A percentile compares a stretch with the other conserved stretches of the same genome.
These are phyloP conservation scores for Neurospora sp. DNA, from an alignment of 495 filamentous ascomycete species.

Conservation along the genomic window DNA sequence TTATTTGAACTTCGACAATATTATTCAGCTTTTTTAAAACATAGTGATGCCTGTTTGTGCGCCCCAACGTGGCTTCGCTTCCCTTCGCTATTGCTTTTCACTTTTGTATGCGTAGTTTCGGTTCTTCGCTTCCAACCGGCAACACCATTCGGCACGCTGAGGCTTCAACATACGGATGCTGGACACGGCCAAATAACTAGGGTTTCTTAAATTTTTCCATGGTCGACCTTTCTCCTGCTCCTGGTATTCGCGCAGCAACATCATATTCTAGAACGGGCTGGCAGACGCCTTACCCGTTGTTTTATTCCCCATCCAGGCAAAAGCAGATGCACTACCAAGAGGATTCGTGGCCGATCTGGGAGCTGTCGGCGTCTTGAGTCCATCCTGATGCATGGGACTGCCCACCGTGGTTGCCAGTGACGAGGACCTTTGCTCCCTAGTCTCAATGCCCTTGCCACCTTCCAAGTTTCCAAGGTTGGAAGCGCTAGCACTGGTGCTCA, in stretches of 20 bases:
- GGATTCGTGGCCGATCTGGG: conserved; percentile 56
- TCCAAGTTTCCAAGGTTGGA: background rate
- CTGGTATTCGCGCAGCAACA: background rate
- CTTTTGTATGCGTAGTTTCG: background rate
- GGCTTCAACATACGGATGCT: background rate
- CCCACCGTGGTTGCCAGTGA: conserved; percentile 1
- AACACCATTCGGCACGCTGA: background rate
- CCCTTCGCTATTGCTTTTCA: background rate
- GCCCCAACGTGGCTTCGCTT: background rate
- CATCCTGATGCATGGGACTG: conserved; percentile 2
- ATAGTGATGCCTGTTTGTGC: background rate
- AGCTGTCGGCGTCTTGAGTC: conserved; percentile 24
- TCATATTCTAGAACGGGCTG: background rate
- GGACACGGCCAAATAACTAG: background rate
- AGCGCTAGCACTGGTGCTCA: conserved; percentile 10
- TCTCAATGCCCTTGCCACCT: conserved; percentile 1
- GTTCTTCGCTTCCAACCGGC: background rate
- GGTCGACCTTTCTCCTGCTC: background rate
- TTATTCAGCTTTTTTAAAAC: background rate
- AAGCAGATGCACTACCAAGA: conserved; percentile 85
- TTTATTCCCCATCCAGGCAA: conserved; percentile 61
- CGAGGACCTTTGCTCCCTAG: conserved; percentile 19
- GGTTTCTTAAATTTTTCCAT: background rate
- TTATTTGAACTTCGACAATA: background rate
- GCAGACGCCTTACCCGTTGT: background rate